These are phyloP conservation scores for Auricularia sp. DNA, from an alignment of 768 basidiomycete genomes.

Conservation along the genomic window DNA sequence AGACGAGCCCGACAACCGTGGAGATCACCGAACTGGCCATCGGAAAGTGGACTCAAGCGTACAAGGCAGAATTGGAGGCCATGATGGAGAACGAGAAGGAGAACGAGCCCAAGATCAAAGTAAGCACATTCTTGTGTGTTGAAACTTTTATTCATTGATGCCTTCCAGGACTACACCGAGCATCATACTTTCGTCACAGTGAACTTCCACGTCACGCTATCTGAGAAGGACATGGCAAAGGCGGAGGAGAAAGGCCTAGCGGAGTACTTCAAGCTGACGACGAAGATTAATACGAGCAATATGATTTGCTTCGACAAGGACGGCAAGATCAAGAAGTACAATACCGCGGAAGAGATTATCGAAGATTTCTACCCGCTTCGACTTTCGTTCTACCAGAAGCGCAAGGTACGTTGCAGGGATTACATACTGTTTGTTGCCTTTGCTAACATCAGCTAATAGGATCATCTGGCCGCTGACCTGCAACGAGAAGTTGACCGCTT, in stretches of 20 bases:
- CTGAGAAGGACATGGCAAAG: slow-evolving; percentile 67
- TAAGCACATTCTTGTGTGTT: slow-evolving; percentile 14
- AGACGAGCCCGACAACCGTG: slow-evolving; percentile 78
- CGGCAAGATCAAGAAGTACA: slow-evolving; percentile 91
- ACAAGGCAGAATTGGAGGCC: slow-evolving; percentile 82
- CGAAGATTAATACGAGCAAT: slow-evolving; percentile 81
- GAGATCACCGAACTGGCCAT: slow-evolving; percentile 94
- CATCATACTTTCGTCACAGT: slow-evolving; percentile 89
- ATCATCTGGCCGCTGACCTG: slow-evolving; percentile 73
- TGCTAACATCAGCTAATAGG: slow-evolving; percentile 36
- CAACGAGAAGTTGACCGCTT: slow-evolving; percentile 73
- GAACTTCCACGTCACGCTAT: slow-evolving; percentile 78
- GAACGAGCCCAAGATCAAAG: slow-evolving; percentile 67
- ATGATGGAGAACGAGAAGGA: slow-evolving; percentile 79
- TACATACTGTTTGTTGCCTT: too few species aligned
- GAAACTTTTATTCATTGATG: not conserved
- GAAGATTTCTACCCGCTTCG: slow-evolving; percentile 88
- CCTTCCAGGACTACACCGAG: slow-evolving; percentile 84
- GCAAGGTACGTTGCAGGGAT: slow-evolving; percentile 53
- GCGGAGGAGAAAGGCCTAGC: slow-evolving; percentile 82
- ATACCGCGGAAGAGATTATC: slow-evolving; percentile 79
- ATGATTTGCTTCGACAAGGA: slow-evolving; percentile 99
- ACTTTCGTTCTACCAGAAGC: slow-evolving; percentile 86
- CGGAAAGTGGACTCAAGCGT: slow-evolving; percentile 87
- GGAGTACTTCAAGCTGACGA: slow-evolving; percentile 84